These are phyloP conservation scores for Phytophthora tentaculata DNA, from an alignment of 352 stramenopile genomes.

Conservation along the genomic window DNA sequence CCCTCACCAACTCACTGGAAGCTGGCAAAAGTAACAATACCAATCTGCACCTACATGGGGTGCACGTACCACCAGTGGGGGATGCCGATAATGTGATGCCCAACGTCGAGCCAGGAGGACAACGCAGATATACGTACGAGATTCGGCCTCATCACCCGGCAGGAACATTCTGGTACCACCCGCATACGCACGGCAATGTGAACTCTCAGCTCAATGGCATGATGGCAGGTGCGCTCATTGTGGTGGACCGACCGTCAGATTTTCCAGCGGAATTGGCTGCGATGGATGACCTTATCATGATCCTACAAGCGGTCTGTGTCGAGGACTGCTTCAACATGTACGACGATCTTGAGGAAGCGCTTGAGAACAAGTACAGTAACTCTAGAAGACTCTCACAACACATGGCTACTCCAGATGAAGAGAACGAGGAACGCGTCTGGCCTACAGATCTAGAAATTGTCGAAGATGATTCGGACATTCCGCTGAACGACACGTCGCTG, in stretches of 20 bases:
- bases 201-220: conserved; percentile 81
- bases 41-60: conserved; percentile 75
- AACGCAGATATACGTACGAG: conserved; percentile 68
- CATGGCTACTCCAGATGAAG: conserved; percentile 26
- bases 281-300: conserved; percentile 73
- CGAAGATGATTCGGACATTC: conserved; percentile 44
- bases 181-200: conserved; percentile 73
- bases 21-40: conserved; percentile 63
- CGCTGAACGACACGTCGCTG: conserved; percentile 75
- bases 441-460: conserved; percentile 37
- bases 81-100: conserved; percentile 68
- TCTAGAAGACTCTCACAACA: conserved; percentile 16
- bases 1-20: conserved; percentile 60
- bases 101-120: conserved; percentile 51
- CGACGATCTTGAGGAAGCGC: conserved; percentile 62
- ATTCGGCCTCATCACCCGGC: conserved; percentile 71
- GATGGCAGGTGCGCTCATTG: conserved; percentile 73
- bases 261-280: conserved; percentile 52
- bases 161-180: conserved; percentile 86
- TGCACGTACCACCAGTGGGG: conserved; percentile 68
- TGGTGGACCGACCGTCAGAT: conserved; percentile 64
- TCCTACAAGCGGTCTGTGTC: conserved; percentile 73
- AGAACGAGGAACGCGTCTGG: conserved; percentile 16
- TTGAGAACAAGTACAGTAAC: conserved; percentile 59
- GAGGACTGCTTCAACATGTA: conserved; percentile 70